Conservation (phyloP, 345 rosid species). For the Hevea brasiliensis region DNA sequence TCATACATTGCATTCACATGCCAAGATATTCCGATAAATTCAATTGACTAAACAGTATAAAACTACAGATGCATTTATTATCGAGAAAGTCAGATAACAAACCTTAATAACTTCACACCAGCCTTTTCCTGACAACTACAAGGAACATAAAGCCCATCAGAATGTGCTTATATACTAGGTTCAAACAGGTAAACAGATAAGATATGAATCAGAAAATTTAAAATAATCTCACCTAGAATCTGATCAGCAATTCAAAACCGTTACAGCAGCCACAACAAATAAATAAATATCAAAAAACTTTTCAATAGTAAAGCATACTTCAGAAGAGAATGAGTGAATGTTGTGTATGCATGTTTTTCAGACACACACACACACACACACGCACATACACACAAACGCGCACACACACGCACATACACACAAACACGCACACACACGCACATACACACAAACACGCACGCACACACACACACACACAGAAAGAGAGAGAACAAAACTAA, state of each 20-base stretch:
- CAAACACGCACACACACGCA: not conserved
- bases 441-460: too few relatives aligned
- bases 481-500: conserved; percentile 26
- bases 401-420: not conserved
- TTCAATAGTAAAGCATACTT: not conserved
- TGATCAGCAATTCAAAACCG: conserved; percentile 10
- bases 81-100: conserved; percentile 30
- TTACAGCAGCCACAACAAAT: not conserved
- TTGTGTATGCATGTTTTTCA: not conserved
- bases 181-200: not conserved
- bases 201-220: not conserved
- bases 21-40: not conserved
- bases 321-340: not conserved
- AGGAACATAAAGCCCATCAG: conserved; percentile 37
- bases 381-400: too few relatives aligned
- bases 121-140: conserved; percentile 68
- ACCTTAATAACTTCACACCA: conserved; percentile 83
- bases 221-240: conserved; percentile 5
- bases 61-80: not conserved
- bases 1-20: not conserved
- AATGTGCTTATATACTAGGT: conserved; percentile 1
- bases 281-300: not conserved
- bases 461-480: too few relatives aligned
- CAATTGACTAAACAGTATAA: conserved; percentile 5
- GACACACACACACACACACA: too few relatives aligned